Percentiles rank a stretch among this genome's conserved stretches.
Conservation (phyloP, 2,329 filamentous ascomycete species). For the Hortaea werneckii region DNA sequence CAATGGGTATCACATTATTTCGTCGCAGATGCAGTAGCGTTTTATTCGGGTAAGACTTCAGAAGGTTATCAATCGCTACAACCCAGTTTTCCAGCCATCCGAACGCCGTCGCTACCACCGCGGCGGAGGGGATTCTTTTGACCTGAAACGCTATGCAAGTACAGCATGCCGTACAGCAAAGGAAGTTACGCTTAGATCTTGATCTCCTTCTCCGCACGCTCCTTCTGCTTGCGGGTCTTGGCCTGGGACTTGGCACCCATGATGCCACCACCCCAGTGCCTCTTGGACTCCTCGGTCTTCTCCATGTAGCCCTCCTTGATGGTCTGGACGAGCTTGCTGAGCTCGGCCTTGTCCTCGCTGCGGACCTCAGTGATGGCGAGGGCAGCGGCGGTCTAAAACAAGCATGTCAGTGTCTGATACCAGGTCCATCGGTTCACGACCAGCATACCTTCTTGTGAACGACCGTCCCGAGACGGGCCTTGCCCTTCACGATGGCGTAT, state of each 20-base stretch:
- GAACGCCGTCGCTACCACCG: no score
- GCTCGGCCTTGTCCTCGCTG: conserved; percentile 95
- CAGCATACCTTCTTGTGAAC: conserved; percentile 91
- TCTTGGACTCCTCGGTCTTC: conserved; percentile 83
- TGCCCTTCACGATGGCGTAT: conserved; percentile 99
- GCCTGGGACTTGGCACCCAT: conserved; percentile 91
- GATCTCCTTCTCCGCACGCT: conserved; percentile 87
- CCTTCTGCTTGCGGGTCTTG: conserved; percentile 74
- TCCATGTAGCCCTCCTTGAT: conserved; percentile 98
- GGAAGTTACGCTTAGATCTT: conserved; percentile 63
- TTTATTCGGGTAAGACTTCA: no score
- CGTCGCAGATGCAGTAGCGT: no score
- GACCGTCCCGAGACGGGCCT: conserved; percentile 96
- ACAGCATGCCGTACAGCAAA: no score
- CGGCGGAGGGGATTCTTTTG: no score
- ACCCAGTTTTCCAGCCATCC: no score
- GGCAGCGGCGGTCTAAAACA: conserved; percentile 83
- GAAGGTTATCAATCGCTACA: no score
- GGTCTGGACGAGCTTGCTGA: conserved; percentile 89
- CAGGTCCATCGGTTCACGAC: background rate
- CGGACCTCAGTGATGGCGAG: conserved; percentile 94
- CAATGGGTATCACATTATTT: no score
- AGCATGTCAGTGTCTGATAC: conserved; percentile 20
- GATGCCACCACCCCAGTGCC: conserved; percentile 99
- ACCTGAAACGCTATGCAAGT: no score